A percentile compares a stretch with the other conserved stretches of the same genome.
Conservation (phyloP, 257 asterid species). For the Eucommia ulmoides region DNA sequence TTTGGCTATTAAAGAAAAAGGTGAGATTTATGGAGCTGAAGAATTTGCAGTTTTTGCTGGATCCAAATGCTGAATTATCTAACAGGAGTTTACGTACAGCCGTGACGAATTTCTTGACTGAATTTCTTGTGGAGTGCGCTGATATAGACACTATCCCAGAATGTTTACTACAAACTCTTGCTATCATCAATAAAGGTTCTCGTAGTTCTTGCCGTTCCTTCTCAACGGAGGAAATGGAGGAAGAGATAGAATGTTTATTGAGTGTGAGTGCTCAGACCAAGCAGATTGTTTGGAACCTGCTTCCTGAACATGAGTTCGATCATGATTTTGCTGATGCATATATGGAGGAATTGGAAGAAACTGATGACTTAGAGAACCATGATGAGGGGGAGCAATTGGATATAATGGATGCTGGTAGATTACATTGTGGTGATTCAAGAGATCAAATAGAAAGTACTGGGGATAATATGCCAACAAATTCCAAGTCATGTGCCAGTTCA, state of each 20-base stretch:
- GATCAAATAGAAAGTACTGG: conserved; percentile 45
- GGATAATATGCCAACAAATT: conserved; percentile 29
- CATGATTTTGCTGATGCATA: conserved; percentile 54
- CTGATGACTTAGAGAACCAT: conserved; percentile 15
- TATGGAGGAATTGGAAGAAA: conserved; percentile 39
- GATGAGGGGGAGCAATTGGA: conserved; percentile 17
- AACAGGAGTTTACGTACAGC: conserved; percentile 24
- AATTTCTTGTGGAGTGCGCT: conserved; percentile 65
- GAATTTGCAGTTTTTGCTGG: conserved; percentile 31
- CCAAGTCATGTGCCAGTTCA: conserved; percentile 17
- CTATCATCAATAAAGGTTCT: conserved; percentile 33
- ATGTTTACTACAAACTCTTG: conserved; percentile 27
- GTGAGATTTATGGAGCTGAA: conserved; percentile 32
- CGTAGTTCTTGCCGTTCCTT: conserved; percentile 11
- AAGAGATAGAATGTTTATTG: conserved; percentile 50
- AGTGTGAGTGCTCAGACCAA: conserved; percentile 69
- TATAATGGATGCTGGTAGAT: conserved; percentile 10
- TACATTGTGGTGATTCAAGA: conserved; percentile 13
- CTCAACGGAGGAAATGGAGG: conserved; percentile 32
- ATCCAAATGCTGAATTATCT: conserved; percentile 23
- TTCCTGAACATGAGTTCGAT: conserved; percentile 41
- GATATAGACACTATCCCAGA: conserved; percentile 60
- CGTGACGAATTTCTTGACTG: conserved; percentile 45
- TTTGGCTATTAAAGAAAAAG: conserved; percentile 23
- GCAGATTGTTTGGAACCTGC: conserved; percentile 47